Percentiles rank a stretch among this genome's conserved stretches.
Conservation (phyloP, 352 stramenopile species). For the Halophytophthora batemanensis region DNA sequence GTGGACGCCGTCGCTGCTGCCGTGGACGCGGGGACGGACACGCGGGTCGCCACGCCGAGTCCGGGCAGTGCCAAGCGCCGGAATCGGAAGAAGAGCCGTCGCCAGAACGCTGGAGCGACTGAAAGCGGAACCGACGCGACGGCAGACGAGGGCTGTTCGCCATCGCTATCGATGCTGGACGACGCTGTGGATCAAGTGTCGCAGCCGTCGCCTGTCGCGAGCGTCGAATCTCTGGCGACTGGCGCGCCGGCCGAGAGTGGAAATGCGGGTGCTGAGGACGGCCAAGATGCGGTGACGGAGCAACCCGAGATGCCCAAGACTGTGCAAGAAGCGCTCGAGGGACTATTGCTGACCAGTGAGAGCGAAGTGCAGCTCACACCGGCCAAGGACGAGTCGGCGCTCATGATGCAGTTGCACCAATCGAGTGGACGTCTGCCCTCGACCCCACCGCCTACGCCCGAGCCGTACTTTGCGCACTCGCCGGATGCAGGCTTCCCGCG, state of each 20-base stretch:
- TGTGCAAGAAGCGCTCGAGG: constrained; percentile 14
- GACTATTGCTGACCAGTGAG: constrained; percentile 9
- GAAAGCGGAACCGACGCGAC: constrained; percentile 6
- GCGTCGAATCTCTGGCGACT: constrained; percentile 5
- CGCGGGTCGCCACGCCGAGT: constrained; percentile 9
- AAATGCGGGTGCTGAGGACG: no score
- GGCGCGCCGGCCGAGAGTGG: constrained; percentile 10
- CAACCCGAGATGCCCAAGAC: not conserved
- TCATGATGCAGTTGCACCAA: constrained; percentile 16
- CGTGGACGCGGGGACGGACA: constrained; percentile 8
- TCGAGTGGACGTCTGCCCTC: constrained; percentile 22
- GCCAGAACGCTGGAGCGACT: constrained; percentile 1
- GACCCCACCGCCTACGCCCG: constrained; percentile 19
- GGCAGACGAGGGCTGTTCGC: constrained; percentile 2
- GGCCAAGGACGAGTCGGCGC: constrained; percentile 13
- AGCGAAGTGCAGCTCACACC: not conserved
- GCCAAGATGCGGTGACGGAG: not conserved
- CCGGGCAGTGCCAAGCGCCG: constrained; percentile 13
- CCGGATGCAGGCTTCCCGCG: constrained; percentile 21
- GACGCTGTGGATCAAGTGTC: constrained; percentile 29
- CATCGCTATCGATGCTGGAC: constrained; percentile 1
- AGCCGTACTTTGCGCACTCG: constrained; percentile 20
- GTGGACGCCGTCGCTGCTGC: no score
- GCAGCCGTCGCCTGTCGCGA: constrained; percentile 37
- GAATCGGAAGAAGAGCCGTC: constrained; percentile 23